Evolutionary conservation across 768 basidiomycete species (phyloP).

Genomic region (Termitomyces sp.): DNA sequence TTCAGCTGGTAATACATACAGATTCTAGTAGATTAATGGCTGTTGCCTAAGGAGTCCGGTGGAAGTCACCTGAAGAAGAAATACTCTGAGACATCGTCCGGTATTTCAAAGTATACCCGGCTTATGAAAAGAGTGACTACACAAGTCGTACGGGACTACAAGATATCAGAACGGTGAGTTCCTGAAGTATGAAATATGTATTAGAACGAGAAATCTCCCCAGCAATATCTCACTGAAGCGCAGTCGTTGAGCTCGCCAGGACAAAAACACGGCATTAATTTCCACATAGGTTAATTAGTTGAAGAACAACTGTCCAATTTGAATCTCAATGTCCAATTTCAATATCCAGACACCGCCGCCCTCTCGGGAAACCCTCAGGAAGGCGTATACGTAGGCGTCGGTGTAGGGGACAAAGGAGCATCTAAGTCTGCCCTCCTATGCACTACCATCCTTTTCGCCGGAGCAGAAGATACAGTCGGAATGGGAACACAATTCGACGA

Average conservation of each 20-base stretch:
- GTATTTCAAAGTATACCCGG: no score
- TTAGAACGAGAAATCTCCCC: no score
- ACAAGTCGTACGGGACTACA: no score
- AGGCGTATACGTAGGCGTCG: background rate
- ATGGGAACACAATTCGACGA: constrained; percentile 61
- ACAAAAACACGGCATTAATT: background rate
- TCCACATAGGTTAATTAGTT: no score
- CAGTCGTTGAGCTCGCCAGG: background rate
- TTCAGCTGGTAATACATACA: background rate
- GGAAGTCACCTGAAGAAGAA: no score
- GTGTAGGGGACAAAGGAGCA: background rate
- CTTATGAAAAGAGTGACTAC: no score
- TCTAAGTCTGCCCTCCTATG: background rate
- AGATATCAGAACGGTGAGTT: no score
- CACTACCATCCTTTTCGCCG: constrained; percentile 16
- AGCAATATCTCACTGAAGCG: no score
- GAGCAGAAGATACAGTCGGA: constrained; percentile 30
- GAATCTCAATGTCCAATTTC: background rate
- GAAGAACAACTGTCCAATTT: background rate
- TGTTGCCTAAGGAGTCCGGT: no score
- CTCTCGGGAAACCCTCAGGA: background rate
- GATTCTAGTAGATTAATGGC: background rate
- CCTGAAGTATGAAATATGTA: no score
- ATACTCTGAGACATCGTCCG: no score
- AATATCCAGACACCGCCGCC: background rate